Evolutionary conservation across 352 stramenopile species (phyloP), one percentile per base, ranked within the genome.

Genomic region (Globisporangium radiosum): DNA sequence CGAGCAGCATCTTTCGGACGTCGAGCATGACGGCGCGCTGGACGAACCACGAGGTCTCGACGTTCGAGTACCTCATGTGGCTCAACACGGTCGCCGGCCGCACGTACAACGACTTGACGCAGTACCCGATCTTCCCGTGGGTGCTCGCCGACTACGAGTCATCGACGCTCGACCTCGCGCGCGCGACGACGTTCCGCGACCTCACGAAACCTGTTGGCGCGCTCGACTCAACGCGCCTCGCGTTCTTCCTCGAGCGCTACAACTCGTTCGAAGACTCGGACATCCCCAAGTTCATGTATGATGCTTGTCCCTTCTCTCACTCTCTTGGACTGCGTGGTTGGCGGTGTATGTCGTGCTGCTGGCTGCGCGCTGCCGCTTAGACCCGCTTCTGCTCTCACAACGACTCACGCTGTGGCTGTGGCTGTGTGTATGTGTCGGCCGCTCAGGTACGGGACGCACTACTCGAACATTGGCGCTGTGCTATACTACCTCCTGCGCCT

Each of bases 401-500:
- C 25, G 25, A 33, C 10, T n/a, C 33, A 9, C 14, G n/a, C 5
- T 53, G 5, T 17, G 9, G 33, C 11, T 66, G 17, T 10, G 5
- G 1, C 45, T 36, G n/a, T 33, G 0, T 43, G 25, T 47, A 44
- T 58, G 38, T 7, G 56, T 44, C 13, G 10, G 37, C 0, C 36
- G 11, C 13, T 15, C 71, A 95, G 83, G 82, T 95, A 95, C 61
- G 86, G 86, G 9, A 90, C 86, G 8, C 86, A 95, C 60, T 95
- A 95, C 65, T 95, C 86, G 9, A 92, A 95, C 60, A 87, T 94
- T 19, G 97, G 96, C 0, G 97, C 98, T 65, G 97, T 99, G 6
- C 81, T 99, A 5, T 98, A 99, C 72, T 99, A 99, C 69, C 75
- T 99, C 36, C 92, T 99, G 71, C 91, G 98, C 8, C 68, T 99